Evolutionary conservation across 345 rosid genomes (phyloP), one percentile per base, ranked within the genome.

Genomic region (Populus alba): DNA sequence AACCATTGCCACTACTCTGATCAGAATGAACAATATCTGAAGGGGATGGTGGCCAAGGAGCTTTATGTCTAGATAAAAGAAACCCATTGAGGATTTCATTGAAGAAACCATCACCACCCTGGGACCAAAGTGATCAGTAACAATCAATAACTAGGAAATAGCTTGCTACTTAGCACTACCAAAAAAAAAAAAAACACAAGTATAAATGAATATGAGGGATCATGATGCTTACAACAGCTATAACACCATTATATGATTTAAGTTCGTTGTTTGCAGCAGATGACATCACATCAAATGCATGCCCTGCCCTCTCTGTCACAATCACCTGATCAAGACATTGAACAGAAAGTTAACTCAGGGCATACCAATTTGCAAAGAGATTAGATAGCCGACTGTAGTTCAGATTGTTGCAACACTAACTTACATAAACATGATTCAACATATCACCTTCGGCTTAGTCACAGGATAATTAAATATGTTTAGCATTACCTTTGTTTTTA

Each of bases 51-150:
- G 99, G 97, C 75, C 84, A 82, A 81, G 97, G 95, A 81, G 91
- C 90, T 87, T 89, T 91, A 85, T 89, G 91, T 83, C 98, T 81
- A 62, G 89, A 82, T 78, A 87, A 89, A 80, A 95, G 96, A 87
- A 89, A 89, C 35, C 97, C 99, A 82, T 95, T 92, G 71, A 93
- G 92, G 80, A 92, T 81, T 83, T 93, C 98, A 77, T 93, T 93
- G 85, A 95, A 95, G 91, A 95, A 95, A 49, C 98, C 99, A 87
- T 92, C 99, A 62, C 99, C 98, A 65, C 99, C 99, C 99, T 95
- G 84, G 29, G 47, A 79, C 66, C 66, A 81, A 33, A 81, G 65
- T 27, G 78, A 76, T 73, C 20, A 73, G 72, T 41, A 73, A 70
- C 23, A 77, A 78, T 43, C 66, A 25, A 16, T 45, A 63, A 39